Evolutionary conservation across 768 basidiomycete species (phyloP).

Genomic region (Rhodosporidiobolus odoratus): DNA sequence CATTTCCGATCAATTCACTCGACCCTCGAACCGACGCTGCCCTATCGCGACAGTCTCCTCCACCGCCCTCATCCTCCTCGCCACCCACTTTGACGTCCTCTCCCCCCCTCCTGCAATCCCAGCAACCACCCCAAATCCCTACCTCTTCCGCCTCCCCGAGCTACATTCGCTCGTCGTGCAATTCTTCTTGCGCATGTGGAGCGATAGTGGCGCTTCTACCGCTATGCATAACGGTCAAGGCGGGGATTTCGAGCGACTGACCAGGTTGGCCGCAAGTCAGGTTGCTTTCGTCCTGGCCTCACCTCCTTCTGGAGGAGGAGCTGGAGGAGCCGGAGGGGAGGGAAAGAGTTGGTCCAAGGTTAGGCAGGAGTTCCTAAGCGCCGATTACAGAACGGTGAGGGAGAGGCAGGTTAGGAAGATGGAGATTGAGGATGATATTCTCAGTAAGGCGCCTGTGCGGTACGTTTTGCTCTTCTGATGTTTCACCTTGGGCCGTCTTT

Average conservation of each 20-base stretch:
- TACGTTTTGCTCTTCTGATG: slow-evolving; percentile 48
- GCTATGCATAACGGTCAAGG: too few relatives aligned
- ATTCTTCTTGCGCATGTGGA: slow-evolving; percentile 91
- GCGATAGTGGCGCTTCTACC: slow-evolving; percentile 75
- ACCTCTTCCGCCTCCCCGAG: slow-evolving; percentile 75
- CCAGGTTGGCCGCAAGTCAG: slow-evolving; percentile 76
- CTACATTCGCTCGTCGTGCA: slow-evolving; percentile 73
- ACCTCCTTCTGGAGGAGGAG: too few relatives aligned
- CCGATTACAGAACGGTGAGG: slow-evolving; percentile 52
- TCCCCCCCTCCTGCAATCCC: slow-evolving; percentile 58
- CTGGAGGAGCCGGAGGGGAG: slow-evolving; percentile 58
- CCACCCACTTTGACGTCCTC: slow-evolving; percentile 74
- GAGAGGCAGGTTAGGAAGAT: slow-evolving; percentile 86
- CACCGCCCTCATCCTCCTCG: slow-evolving; percentile 74
- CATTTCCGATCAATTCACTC: slow-evolving; percentile 70
- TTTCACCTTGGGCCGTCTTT: too few relatives aligned
- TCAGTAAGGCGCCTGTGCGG: slow-evolving; percentile 81
- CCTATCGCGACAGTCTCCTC: slow-evolving; percentile 78
- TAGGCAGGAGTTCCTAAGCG: slow-evolving; percentile 50
- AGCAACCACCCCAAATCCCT: slow-evolving; percentile 74
- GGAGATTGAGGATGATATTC: slow-evolving; percentile 77
- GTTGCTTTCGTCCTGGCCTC: slow-evolving; percentile 65
- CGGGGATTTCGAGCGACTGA: slow-evolving; percentile 74
- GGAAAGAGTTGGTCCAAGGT: slow-evolving; percentile 80
- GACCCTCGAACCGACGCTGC: slow-evolving; percentile 68